Base-by-base conservation (phyloP, 768 basidiomycete genomes). In the Xerocomus brunneocitrinus region DNA sequence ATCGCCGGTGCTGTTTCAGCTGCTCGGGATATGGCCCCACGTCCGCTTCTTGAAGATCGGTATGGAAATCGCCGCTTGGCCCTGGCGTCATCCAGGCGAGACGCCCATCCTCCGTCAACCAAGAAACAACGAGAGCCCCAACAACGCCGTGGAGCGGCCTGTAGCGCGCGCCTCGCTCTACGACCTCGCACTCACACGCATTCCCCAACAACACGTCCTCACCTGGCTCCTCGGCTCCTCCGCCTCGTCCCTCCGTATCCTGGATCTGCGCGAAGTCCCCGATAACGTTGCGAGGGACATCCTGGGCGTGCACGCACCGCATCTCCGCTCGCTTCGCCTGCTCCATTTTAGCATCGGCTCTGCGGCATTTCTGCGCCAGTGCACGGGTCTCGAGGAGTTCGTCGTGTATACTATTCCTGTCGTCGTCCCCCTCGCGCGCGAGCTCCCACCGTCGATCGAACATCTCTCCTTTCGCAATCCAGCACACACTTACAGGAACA, bases 301-400 rank as follows among this genome's bases (percentile, higher is more conserved):
- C 5, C 61, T 79, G n/a, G 53, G 54, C 8, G 42, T 24, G 0
- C 67, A 72, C 44, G 68, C 70, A 4, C 63, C 68, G 8, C 54
- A 57, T n/a, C 64, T 79, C n/a, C 70, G 72, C 13, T 78, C 78
- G 2, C 66, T 79, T 42, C 73, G 76, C 40, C 52, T 79, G 7
- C 68, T 73, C 57, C 67, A 67, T 25, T 73, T 70, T 60, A 72
- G 59, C 56, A 32, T 44, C 2, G 58, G 68, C 14, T 65, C 71
- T 7, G 65, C 69, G 4, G 59, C 63, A n/a, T 59, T 77, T 30
- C 49, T 78, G 19, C 60, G 57, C 27, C 57, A 61, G 24, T 79
- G 76, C 59, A 67, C 63, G 0, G 64, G 61, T 38, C 68, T 79
- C 14, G 62, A 73, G 51, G 78, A 79, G 49, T 56, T 79, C 12